Percentiles rank a stretch among this genome's conserved stretches.
phyloP scores from a whole-genome alignment of 768 basidiomycete species.

The Lactarius trivialis region DNA sequence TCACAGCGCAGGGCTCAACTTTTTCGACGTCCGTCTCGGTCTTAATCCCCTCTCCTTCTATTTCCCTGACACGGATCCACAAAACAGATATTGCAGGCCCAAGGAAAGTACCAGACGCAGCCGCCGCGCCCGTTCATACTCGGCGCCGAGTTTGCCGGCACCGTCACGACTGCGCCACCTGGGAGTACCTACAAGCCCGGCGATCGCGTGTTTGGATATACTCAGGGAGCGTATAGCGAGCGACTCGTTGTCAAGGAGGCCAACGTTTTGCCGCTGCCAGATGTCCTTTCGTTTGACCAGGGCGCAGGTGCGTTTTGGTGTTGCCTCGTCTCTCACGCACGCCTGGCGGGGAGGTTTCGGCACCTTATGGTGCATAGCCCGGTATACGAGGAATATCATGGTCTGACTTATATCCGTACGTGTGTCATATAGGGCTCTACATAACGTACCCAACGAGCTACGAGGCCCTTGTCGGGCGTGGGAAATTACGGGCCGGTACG shows the following conservation, averaged over 20 bases:
- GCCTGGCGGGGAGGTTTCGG: background rate
- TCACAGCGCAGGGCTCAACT: slow-evolving; percentile 46
- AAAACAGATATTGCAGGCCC: slow-evolving; percentile 68
- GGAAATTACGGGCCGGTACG: slow-evolving; percentile 67
- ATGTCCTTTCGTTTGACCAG: slow-evolving; percentile 71
- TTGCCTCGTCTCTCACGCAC: background rate
- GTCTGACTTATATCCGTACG: background rate
- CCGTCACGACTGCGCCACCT: slow-evolving; percentile 73
- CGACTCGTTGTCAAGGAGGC: slow-evolving; percentile 51
- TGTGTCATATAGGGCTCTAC: slow-evolving; percentile 47
- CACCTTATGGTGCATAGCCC: background rate
- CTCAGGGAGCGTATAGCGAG: slow-evolving; percentile 78
- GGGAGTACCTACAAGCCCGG: slow-evolving; percentile 76
- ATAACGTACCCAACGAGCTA: slow-evolving; percentile 91
- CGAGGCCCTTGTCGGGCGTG: slow-evolving; percentile 82
- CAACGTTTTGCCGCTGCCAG: slow-evolving; percentile 58
- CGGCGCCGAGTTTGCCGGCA: slow-evolving; percentile 82
- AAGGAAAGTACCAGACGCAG: slow-evolving; percentile 85
- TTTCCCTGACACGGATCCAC: background rate
- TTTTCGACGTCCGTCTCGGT: slow-evolving; percentile 34
- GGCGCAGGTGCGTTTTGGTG: slow-evolving; percentile 55
- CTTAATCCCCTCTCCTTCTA: background rate
- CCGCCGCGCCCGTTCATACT: slow-evolving; percentile 81
- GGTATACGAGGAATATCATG: background rate
- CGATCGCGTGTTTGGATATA: slow-evolving; percentile 81